Evolutionary conservation across 2,329 filamentous ascomycete genomes (phyloP).

Genomic region (Westerdykella aurantiaca): DNA sequence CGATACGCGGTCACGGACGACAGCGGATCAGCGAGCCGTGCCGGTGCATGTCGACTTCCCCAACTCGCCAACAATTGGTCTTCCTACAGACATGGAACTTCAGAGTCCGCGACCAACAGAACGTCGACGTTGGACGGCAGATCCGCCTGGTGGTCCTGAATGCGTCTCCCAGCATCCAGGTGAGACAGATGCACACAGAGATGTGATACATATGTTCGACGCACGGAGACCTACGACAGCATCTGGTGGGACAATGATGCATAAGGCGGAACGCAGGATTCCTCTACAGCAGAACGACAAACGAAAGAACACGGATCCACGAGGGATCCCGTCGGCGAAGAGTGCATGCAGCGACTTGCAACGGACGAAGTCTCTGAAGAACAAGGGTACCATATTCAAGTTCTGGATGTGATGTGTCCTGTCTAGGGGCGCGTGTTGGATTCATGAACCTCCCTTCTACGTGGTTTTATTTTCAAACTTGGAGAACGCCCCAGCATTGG

Average conservation of each 20-base stretch:
- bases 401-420: conserved; percentile 25
- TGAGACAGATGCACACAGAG: conserved; percentile 15
- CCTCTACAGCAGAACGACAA: conserved; percentile 12
- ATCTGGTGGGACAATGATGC: conserved; percentile 17
- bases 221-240: conserved; percentile 15
- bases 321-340: not conserved
- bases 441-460: not conserved
- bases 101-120: conserved; percentile 19
- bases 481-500: not conserved
- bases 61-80: conserved; percentile 43
- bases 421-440: conserved; percentile 2
- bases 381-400: conserved; percentile 33
- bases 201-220: conserved; percentile 23
- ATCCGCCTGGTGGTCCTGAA: conserved; percentile 17
- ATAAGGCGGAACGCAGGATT: conserved; percentile 5
- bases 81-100: conserved; percentile 46
- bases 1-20: conserved; percentile 19
- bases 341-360: conserved; percentile 8
- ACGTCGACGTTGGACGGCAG: conserved; percentile 25
- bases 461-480: conserved; percentile 3
- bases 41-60: conserved; percentile 43
- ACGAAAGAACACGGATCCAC: conserved; percentile 11
- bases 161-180: conserved; percentile 11
- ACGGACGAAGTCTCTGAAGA: conserved; percentile 27
- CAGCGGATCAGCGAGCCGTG: conserved; percentile 22